Evolutionary conservation across 225 moss, liverwort and hornwort species (phyloP).

Genomic region (Pseudoscleropodium purum): DNA sequence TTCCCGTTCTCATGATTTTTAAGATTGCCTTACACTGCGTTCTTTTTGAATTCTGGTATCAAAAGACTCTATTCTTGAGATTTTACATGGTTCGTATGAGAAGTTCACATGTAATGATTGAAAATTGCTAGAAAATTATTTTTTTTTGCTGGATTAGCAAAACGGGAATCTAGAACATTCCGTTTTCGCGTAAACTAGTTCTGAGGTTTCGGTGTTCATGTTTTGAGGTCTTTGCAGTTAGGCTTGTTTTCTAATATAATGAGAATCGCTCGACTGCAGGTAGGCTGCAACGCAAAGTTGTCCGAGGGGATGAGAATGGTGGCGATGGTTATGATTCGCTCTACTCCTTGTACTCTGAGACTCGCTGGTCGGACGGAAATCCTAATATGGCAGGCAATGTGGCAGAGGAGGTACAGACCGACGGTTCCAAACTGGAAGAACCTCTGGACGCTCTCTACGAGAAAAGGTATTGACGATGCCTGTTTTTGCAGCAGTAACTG

Average conservation of each 20-base stretch:
- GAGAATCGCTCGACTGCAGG: neutral
- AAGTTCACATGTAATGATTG: neutral
- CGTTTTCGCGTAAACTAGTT: neutral
- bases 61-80: neutral
- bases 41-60: neutral
- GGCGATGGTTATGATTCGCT: slow-evolving; percentile 11
- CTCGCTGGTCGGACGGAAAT: slow-evolving; percentile 20
- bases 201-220: neutral
- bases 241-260: neutral
- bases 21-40: neutral
- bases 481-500: neutral
- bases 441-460: slow-evolving; percentile 28
- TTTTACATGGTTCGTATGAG: neutral
- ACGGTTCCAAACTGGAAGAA: slow-evolving; percentile 3
- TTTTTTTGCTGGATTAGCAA: neutral
- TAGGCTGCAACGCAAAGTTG: slow-evolving; percentile 20
- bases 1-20: neutral
- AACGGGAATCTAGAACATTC: neutral
- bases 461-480: slow-evolving; percentile 19
- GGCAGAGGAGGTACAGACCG: slow-evolving; percentile 1
- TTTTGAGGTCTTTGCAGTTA: neutral
- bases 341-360: neutral
- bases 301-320: slow-evolving; percentile 13
- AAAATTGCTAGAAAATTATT: neutral
- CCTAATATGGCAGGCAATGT: neutral